Evolutionary conservation across 75 land plant species (phyloP).

Genomic region (Pinus albicaulis): DNA sequence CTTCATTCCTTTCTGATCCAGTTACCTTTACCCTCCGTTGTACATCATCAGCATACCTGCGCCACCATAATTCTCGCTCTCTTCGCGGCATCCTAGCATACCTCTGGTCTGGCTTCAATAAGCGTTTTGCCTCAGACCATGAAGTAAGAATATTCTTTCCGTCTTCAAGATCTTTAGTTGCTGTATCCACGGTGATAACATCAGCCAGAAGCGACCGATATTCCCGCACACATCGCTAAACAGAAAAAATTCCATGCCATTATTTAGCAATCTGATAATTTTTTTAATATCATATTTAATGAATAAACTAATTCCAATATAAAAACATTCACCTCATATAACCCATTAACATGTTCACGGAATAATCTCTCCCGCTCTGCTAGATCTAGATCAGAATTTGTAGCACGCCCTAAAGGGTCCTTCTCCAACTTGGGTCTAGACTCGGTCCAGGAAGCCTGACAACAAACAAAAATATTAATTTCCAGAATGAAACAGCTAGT

Average conservation of each 20-base stretch:
- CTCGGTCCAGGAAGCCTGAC: slow-evolving; percentile 94
- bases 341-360: slow-evolving; percentile 76
- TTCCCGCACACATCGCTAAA: slow-evolving; percentile 66
- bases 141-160: slow-evolving; percentile 72
- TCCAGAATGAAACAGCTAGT: slow-evolving; percentile 4
- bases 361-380: slow-evolving; percentile 84
- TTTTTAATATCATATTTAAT: neutral
- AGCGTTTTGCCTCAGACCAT: slow-evolving; percentile 80
- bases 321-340: slow-evolving; percentile 58
- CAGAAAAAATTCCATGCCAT: neutral
- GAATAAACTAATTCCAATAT: neutral
- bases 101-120: slow-evolving; percentile 64
- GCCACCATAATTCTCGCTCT: slow-evolving; percentile 75
- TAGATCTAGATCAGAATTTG: slow-evolving; percentile 68
- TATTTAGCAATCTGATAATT: neutral
- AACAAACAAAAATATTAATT: slow-evolving; percentile 10
- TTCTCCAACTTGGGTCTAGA: slow-evolving; percentile 81
- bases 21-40: slow-evolving; percentile 41
- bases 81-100: slow-evolving; percentile 72
- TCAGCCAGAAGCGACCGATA: slow-evolving; percentile 67
- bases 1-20: slow-evolving; percentile 28
- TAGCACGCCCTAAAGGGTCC: slow-evolving; percentile 87
- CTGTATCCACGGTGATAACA: slow-evolving; percentile 64
- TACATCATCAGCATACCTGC: slow-evolving; percentile 65
- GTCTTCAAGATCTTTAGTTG: slow-evolving; percentile 45